Evolutionary conservation across 257 asterid species (phyloP), one percentile per base, ranked within the genome.

Genomic region (Buddleja alternifolia): DNA sequence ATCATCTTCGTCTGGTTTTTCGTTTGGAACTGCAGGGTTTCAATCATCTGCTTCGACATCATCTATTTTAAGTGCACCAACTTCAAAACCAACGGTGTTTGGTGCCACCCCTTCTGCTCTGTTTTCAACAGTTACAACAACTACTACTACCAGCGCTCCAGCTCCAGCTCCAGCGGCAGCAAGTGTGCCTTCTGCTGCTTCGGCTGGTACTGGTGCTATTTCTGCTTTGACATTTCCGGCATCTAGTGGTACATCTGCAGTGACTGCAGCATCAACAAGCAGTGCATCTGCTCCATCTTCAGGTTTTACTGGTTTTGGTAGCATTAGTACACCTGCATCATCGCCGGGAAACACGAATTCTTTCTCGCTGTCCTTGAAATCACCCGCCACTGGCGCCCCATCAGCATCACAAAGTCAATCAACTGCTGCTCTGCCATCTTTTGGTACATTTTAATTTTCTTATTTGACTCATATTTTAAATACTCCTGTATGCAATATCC

Each of bases 71-170:
- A 77, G 73, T 36, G 70, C 86, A 8, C 68, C 86, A 7, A 70
- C 82, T 23, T 76, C 88, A 9, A 84, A 81, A 77, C 67, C 80
- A 41, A 36, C 60, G 71, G 63, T 75, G 46, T 77, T 82, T 72
- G 80, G 83, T n/a, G 63, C 81, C 47, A 71, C 77, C 54, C 74
- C 89, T 60, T 77, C 88, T 9, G 15, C 89, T 51, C 74, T 83
- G 73, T 86, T 80, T 79, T 80, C 92, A 8, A 76, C 92, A 25
- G 83, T 76, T 66, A 77, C 88, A n/a, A 66, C 97, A 20, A 68
- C 87, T 45, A 75, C 88, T 1, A 47, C 86, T 25, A 55, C 78
- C 60, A 68, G 51, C 70, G 74, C 82, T 63, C 36, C 83, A 10
- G 48, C 77, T 36, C 77, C 78, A 3, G 60, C 85, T 63, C 77